Evolutionary conservation across 2,329 filamentous ascomycete genomes (phyloP).

Genomic region (Chalara sp.): DNA sequence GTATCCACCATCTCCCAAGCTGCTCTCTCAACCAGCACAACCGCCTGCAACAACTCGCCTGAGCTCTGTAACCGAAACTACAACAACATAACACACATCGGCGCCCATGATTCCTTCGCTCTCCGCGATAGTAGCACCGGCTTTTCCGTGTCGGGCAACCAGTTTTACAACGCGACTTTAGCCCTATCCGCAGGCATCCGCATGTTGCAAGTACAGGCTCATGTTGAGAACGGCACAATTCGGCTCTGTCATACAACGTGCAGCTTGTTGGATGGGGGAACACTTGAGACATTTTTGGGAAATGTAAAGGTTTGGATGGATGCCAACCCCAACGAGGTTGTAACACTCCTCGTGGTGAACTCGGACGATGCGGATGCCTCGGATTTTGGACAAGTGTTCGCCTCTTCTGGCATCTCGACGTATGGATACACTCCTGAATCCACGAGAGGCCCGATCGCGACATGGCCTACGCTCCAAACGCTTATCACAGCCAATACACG

Average conservation of each 20-base stretch:
- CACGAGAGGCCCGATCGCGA: conserved; percentile 32
- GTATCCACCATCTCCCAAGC: conserved; percentile 10
- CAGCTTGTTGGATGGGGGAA: conserved; percentile 49
- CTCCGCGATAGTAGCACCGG: conserved; percentile 38
- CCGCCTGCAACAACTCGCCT: conserved; percentile 72
- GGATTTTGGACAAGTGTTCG: conserved; percentile 38
- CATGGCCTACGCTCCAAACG: conserved; percentile 66
- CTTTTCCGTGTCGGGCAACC: conserved; percentile 44
- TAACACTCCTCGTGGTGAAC: conserved; percentile 59
- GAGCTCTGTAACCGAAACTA: conserved; percentile 64
- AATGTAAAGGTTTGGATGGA: conserved; percentile 56
- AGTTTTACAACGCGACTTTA: conserved; percentile 48
- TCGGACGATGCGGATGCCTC: conserved; percentile 47
- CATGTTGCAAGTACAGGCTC: conserved; percentile 59
- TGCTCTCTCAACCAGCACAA: conserved; percentile 17
- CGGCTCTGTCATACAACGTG: conserved; percentile 56
- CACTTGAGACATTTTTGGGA: conserved; percentile 46
- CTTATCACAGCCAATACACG: conserved; percentile 61
- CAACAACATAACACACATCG: conserved; percentile 70
- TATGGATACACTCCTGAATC: conserved; percentile 53
- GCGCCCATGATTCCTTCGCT: conserved; percentile 61
- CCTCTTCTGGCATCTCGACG: conserved; percentile 49
- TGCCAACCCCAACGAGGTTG: conserved; percentile 50
- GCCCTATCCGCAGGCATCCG: conserved; percentile 58
- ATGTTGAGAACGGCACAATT: conserved; percentile 42